These are phyloP conservation scores for Sanghuangporus weigelae DNA, from an alignment of 1,284 basidiomycete species.

Conservation along the genomic window DNA sequence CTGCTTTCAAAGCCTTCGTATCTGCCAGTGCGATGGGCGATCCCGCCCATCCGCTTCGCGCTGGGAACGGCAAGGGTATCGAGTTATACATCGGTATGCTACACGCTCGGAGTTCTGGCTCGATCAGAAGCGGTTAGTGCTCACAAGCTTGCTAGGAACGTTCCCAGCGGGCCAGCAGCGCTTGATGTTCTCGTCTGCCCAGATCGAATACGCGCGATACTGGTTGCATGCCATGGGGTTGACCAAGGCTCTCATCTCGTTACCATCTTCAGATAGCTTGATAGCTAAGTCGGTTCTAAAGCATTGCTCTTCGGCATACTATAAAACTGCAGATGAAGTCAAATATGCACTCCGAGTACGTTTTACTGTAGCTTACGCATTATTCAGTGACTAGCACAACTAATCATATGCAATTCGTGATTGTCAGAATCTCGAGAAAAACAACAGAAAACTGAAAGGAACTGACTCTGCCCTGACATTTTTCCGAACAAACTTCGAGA, in stretches of 20 bases:
- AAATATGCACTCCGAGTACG: constrained; percentile 54
- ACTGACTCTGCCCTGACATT: constrained; percentile 38
- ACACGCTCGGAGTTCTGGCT: not conserved
- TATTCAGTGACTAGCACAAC: not conserved
- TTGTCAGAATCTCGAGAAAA: constrained; percentile 63
- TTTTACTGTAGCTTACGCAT: not conserved
- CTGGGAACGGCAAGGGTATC: constrained; percentile 54
- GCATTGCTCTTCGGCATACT: constrained; percentile 52
- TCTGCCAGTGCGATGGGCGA: constrained; percentile 61
- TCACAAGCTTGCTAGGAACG: constrained; percentile 3
- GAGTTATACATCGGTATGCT: constrained; percentile 65
- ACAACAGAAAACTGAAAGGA: constrained; percentile 69
- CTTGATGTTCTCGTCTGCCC: constrained; percentile 73
- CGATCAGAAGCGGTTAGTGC: not conserved
- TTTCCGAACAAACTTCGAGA: constrained; percentile 60
- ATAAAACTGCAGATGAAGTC: constrained; percentile 47
- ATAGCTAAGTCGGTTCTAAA: constrained; percentile 50
- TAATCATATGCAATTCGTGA: not conserved
- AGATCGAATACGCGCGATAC: constrained; percentile 81
- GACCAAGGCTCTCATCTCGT: constrained; percentile 55
- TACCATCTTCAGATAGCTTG: constrained; percentile 71
- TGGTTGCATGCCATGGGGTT: constrained; percentile 74
- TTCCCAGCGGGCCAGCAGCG: constrained; percentile 27
- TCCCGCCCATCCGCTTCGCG: constrained; percentile 68
- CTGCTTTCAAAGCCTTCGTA: constrained; percentile 63